Conservation (phyloP, 164 flowering plant genomes). For the Umbilicus rupestris region DNA sequence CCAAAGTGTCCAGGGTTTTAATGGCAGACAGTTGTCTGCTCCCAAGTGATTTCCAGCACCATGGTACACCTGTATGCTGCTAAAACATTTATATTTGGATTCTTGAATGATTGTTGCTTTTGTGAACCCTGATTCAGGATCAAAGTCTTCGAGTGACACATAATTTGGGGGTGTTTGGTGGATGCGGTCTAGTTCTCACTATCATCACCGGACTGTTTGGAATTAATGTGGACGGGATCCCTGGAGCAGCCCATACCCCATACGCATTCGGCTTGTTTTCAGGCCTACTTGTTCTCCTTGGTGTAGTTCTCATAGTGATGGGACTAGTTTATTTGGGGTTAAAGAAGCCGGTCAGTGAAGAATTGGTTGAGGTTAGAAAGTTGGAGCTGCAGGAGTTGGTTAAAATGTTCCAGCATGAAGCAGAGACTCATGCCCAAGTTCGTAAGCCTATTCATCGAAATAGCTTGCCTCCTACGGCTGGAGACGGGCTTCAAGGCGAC, state of each 20-base stretch:
- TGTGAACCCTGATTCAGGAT: constrained; percentile 38
- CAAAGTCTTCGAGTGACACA: constrained; percentile 81
- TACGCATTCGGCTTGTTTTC: constrained; percentile 78
- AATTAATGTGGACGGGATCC: constrained; percentile 92
- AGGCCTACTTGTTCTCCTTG: constrained; percentile 43
- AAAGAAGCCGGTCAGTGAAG: constrained; percentile 50
- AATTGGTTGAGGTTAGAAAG: constrained; percentile 64
- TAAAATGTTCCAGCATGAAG: constrained; percentile 90
- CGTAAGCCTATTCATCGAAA: constrained; percentile 27
- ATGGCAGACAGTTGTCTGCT: no score
- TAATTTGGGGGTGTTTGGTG: constrained; percentile 83
- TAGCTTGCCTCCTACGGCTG: constrained; percentile 47
- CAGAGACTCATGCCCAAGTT: constrained; percentile 85
- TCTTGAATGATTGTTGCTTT: not conserved
- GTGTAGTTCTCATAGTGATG: constrained; percentile 43
- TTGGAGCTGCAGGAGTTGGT: constrained; percentile 74
- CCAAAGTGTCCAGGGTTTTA: no score
- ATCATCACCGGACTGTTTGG: constrained; percentile 88
- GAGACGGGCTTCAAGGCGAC: constrained; percentile 21
- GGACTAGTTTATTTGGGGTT: constrained; percentile 70
- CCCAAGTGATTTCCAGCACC: no score
- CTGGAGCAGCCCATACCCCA: constrained; percentile 64
- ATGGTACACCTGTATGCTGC: no score
- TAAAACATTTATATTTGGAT: no score
- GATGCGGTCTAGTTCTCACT: constrained; percentile 81